Conservation (phyloP, 352 stramenopile genomes). For the Phytophthora europaea region DNA sequence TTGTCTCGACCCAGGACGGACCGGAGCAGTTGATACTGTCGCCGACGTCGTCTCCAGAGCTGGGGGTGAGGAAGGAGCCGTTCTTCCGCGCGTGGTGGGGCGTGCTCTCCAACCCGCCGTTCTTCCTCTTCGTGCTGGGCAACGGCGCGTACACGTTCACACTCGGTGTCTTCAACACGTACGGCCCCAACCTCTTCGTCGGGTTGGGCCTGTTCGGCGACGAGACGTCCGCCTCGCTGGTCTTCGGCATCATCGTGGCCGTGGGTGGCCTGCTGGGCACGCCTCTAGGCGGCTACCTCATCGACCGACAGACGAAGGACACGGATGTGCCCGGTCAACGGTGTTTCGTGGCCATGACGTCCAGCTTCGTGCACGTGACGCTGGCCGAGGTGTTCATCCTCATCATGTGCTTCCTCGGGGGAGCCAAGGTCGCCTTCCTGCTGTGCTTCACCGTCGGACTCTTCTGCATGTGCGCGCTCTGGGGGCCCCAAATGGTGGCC, state of each 20-base stretch:
- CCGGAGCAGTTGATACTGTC: conserved; percentile 6
- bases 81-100: conserved; percentile 42
- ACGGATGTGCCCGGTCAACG: conserved; percentile 36
- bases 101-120: conserved; percentile 62
- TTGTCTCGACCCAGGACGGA: conserved; percentile 9
- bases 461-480: conserved; percentile 61
- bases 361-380: conserved; percentile 55
- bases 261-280: conserved; percentile 78
- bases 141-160: conserved; percentile 83
- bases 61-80: conserved; percentile 29
- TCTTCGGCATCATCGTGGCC: conserved; percentile 75
- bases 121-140: conserved; percentile 68
- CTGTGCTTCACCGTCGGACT: conserved; percentile 52
- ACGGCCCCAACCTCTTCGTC: conserved; percentile 79
- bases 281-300: conserved; percentile 68
- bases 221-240: conserved; percentile 67
- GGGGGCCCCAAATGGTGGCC: conserved; percentile 63
- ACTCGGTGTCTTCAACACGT: conserved; percentile 74
- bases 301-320: conserved; percentile 52
- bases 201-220: conserved; percentile 76
- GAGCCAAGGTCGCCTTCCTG: conserved; percentile 51
- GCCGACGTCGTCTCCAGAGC: background rate
- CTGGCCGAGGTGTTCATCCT: conserved; percentile 48
- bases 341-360: conserved; percentile 46
- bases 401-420: conserved; percentile 45